phyloP scores from a whole-genome alignment of 352 stramenopile species.

The Phytophthora palmivora region DNA sequence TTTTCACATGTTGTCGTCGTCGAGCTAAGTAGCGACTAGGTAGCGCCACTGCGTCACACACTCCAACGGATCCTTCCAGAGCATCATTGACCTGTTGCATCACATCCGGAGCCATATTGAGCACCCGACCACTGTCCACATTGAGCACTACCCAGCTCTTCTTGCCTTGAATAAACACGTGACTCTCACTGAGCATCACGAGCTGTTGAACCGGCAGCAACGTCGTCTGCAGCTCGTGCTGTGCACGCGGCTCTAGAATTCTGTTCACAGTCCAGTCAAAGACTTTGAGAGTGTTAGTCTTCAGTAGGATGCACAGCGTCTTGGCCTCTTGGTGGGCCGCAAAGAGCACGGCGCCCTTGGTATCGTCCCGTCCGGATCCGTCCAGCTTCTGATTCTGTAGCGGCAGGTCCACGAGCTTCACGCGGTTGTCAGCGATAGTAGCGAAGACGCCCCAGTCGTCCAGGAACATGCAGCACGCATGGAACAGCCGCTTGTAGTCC shows the following conservation, averaged over 20 bases:
- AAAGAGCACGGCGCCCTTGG: conserved; percentile 64
- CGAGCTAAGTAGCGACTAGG: conserved; percentile 42
- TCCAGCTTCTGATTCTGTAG: conserved; percentile 56
- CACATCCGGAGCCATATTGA: conserved; percentile 37
- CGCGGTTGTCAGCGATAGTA: conserved; percentile 63
- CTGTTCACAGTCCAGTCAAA: conserved; percentile 78
- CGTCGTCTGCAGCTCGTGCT: conserved; percentile 62
- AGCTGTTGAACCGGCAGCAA: conserved; percentile 59
- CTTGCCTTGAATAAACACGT: conserved; percentile 70
- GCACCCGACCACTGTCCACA: conserved; percentile 62
- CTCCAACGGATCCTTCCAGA: conserved; percentile 28
- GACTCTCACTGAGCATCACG: conserved; percentile 69
- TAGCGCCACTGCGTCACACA: conserved; percentile 49
- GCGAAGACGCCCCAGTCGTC: conserved; percentile 75
- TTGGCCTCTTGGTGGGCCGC: conserved; percentile 63
- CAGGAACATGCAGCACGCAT: conserved; percentile 58
- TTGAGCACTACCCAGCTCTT: conserved; percentile 72
- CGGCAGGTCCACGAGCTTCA: conserved; percentile 70
- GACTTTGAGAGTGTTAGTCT: conserved; percentile 69
- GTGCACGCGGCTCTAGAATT: conserved; percentile 53
- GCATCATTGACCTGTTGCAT: conserved; percentile 27
- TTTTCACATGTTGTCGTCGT: conserved; percentile 42
- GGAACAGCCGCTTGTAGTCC: conserved; percentile 70
- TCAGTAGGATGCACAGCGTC: conserved; percentile 59
- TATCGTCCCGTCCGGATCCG: conserved; percentile 56